phyloP scores from a whole-genome alignment of 2,329 filamentous ascomycete genomes.

The Cladosporium austrohemisphaericum region DNA sequence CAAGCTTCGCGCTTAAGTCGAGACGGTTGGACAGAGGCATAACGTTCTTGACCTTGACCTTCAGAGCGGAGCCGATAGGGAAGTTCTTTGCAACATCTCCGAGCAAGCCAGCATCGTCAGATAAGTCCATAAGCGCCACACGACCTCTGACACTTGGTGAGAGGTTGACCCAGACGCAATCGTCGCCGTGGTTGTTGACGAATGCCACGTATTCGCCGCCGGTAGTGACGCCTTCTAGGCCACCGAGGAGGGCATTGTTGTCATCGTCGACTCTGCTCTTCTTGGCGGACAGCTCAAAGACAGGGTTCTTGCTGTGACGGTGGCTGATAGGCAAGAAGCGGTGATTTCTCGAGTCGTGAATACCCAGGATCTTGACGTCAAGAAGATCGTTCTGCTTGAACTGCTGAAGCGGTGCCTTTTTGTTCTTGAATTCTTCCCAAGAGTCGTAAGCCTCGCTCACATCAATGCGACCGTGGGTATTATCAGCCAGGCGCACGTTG shows the following conservation, averaged over 20 bases:
- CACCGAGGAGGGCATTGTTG: conserved; percentile 60
- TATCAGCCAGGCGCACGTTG: conserved; percentile 83
- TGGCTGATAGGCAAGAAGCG: conserved; percentile 90
- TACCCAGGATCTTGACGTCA: conserved; percentile 72
- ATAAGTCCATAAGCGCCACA: conserved; percentile 76
- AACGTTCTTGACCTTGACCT: conserved; percentile 71
- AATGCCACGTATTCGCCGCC: conserved; percentile 75
- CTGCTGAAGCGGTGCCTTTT: conserved; percentile 70
- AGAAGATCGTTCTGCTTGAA: conserved; percentile 71
- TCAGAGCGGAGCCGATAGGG: conserved; percentile 83
- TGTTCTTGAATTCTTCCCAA: conserved; percentile 81
- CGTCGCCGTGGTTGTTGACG: conserved; percentile 80
- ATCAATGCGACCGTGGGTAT: conserved; percentile 88
- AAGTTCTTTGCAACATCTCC: conserved; percentile 75
- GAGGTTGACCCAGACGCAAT: conserved; percentile 85
- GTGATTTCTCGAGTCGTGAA: conserved; percentile 87
- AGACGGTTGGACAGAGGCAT: conserved; percentile 70
- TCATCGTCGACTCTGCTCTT: conserved; percentile 32
- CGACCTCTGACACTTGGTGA: conserved; percentile 84
- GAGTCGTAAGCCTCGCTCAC: conserved; percentile 84
- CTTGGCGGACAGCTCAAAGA: conserved; percentile 85
- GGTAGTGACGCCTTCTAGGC: conserved; percentile 65
- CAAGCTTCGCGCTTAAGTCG: conserved; percentile 57
- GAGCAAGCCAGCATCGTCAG: conserved; percentile 77
- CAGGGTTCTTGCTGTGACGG: conserved; percentile 69